phyloP scores from a whole-genome alignment of 2,329 filamentous ascomycete genomes.

The Diaporthe humulicola region DNA sequence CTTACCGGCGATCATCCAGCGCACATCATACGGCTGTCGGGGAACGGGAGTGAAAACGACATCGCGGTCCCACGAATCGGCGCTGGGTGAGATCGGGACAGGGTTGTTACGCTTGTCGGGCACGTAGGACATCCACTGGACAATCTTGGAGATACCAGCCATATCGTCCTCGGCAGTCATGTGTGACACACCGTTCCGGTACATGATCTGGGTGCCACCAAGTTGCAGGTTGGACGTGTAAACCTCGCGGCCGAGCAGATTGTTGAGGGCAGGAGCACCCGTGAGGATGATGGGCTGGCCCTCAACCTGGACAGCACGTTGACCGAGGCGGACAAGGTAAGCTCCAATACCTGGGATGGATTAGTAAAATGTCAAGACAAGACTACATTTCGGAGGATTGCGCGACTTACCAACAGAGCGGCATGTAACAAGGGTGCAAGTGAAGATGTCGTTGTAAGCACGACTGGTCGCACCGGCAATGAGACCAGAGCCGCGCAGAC shows the following conservation, averaged over 20 bases:
- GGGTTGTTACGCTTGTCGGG: conserved; percentile 95
- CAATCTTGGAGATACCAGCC: conserved; percentile 96
- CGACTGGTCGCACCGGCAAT: conserved; percentile 97
- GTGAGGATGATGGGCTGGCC: conserved; percentile 99
- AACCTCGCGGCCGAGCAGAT: conserved; percentile 95
- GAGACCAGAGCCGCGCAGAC: conserved; percentile 94
- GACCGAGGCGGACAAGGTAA: conserved; percentile 96
- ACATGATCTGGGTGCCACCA: conserved; percentile 99
- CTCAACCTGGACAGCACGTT: conserved; percentile 98
- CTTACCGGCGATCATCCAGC: conserved; percentile 92
- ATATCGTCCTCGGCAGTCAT: conserved; percentile 99
- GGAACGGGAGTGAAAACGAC: conserved; percentile 84
- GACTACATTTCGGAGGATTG: conserved; percentile 27
- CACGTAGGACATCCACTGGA: conserved; percentile 97
- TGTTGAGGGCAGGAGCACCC: conserved; percentile 97
- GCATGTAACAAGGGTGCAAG: conserved; percentile 96
- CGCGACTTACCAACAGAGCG: conserved; percentile 86
- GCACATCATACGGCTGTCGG: conserved; percentile 91
- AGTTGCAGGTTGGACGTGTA: conserved; percentile 99
- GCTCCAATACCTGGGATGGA: conserved; percentile 83
- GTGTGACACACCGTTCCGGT: conserved; percentile 99
- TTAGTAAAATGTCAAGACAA: conserved; percentile 53
- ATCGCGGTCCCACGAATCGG: conserved; percentile 94
- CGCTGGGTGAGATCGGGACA: conserved; percentile 89
- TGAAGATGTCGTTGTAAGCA: conserved; percentile 99